Evolutionary conservation across 176 grass and related monocot genomes (phyloP).

Genomic region (Avena atlantica): DNA sequence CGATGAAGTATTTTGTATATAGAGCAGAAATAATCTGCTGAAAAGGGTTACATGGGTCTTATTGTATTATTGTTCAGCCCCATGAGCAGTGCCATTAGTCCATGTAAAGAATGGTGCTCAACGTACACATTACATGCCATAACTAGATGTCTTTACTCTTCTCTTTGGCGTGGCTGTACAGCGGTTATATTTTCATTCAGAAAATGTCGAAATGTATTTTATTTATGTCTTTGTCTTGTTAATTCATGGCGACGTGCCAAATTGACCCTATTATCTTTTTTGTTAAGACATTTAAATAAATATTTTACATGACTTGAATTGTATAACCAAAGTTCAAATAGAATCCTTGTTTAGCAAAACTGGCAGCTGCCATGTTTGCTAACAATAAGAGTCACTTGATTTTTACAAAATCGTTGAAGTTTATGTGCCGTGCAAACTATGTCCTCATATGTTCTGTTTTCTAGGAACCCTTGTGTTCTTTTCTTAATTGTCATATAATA

Average conservation of each 20-base stretch:
- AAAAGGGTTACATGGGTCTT: neutral
- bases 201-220: neutral
- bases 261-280: slow-evolving; percentile 8
- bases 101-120: neutral
- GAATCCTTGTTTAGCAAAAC: neutral
- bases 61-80: neutral
- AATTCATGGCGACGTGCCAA: neutral
- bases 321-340: neutral
- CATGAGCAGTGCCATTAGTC: neutral
- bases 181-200: neutral
- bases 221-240: neutral
- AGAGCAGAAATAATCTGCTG: neutral
- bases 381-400: neutral
- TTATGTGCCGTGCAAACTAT: neutral
- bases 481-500: neutral
- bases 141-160: neutral
- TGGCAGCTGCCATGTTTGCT: neutral
- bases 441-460: neutral
- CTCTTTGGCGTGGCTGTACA: neutral
- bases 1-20: neutral
- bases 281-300: slow-evolving; percentile 6
- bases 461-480: neutral
- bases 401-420: neutral
- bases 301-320: neutral
- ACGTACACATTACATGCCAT: neutral